Percentiles rank a stretch among this genome's conserved stretches.
These are phyloP conservation scores for Pilaira anomala DNA, from an alignment of 192 early-diverging fungal species.

Conservation along the genomic window DNA sequence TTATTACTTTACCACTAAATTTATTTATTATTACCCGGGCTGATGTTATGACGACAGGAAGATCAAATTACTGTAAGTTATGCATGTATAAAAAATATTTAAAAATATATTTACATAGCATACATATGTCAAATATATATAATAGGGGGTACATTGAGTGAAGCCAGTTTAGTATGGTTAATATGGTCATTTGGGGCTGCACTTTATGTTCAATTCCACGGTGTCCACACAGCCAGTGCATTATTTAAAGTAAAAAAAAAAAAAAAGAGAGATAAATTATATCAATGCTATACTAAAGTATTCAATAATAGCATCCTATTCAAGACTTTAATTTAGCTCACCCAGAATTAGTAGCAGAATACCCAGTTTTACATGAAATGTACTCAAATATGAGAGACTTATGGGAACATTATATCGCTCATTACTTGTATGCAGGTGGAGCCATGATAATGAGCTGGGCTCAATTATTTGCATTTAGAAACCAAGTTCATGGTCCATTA, in stretches of 20 bases:
- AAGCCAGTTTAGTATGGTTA: slow-evolving; percentile 27
- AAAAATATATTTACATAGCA: not conserved
- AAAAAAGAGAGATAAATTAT: not conserved
- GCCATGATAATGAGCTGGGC: slow-evolving; percentile 51
- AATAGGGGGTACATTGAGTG: slow-evolving; percentile 30
- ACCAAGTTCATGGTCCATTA: slow-evolving; percentile 36
- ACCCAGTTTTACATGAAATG: slow-evolving; percentile 36
- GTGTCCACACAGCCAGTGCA: slow-evolving; percentile 31
- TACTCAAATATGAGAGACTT: slow-evolving; percentile 47
- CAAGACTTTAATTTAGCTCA: slow-evolving; percentile 32
- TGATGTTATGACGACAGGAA: slow-evolving; percentile 25
- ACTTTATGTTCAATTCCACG: slow-evolving; percentile 39
- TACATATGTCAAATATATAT: too few relatives aligned
- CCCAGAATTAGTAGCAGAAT: slow-evolving; percentile 33
- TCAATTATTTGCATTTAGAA: slow-evolving; percentile 43
- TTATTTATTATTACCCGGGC: slow-evolving; percentile 31
- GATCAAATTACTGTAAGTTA: slow-evolving; percentile 28
- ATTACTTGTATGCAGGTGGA: slow-evolving; percentile 54
- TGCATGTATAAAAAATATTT: not conserved
- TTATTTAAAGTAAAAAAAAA: slow-evolving; percentile 33
- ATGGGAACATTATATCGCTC: slow-evolving; percentile 51
- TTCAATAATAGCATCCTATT: slow-evolving; percentile 28
- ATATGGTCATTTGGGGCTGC: slow-evolving; percentile 32
- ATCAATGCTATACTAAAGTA: too few relatives aligned
- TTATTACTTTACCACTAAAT: slow-evolving; percentile 35